A percentile compares a stretch with the other conserved stretches of the same genome.
phyloP scores from a whole-genome alignment of 2,329 filamentous ascomycete genomes.

The Colletotrichum orbiculare region DNA sequence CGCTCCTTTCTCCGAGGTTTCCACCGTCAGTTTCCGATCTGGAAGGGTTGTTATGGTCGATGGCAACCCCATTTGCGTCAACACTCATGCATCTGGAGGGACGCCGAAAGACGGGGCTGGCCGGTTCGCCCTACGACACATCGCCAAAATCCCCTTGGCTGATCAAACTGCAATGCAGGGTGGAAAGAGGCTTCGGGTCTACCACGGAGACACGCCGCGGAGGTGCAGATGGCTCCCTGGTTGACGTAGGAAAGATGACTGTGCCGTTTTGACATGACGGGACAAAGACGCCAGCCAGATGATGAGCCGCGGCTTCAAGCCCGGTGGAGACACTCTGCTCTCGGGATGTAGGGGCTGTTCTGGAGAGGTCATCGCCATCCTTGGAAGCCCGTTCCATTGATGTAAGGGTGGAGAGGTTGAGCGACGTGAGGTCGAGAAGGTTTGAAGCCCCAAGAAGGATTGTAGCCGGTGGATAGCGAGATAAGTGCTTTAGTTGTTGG shows the following conservation, averaged over 20 bases:
- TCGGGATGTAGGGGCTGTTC: no score
- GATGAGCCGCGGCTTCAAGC: neutral
- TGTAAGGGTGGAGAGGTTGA: no score
- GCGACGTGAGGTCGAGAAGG: no score
- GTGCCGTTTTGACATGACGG: slow-evolving; percentile 7
- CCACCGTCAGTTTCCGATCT: no score
- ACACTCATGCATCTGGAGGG: slow-evolving; percentile 29
- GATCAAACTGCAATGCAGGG: slow-evolving; percentile 28
- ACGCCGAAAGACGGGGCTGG: slow-evolving; percentile 5
- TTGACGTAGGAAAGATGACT: slow-evolving; percentile 12
- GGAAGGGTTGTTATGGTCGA: neutral
- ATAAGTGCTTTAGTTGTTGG: no score
- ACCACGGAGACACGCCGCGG: slow-evolving; percentile 4
- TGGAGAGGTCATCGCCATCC: no score
- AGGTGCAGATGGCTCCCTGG: neutral
- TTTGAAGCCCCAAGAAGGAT: no score
- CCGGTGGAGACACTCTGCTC: no score
- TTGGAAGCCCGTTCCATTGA: no score
- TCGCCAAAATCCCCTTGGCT: neutral
- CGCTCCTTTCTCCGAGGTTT: neutral
- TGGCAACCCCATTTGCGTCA: neutral
- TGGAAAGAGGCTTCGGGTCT: slow-evolving; percentile 15
- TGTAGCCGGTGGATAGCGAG: no score
- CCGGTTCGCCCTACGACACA: slow-evolving; percentile 12
- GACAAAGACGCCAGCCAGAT: slow-evolving; percentile 13